Base-by-base conservation (phyloP, 306 rosid genomes). In the Carpinus viminea region DNA sequence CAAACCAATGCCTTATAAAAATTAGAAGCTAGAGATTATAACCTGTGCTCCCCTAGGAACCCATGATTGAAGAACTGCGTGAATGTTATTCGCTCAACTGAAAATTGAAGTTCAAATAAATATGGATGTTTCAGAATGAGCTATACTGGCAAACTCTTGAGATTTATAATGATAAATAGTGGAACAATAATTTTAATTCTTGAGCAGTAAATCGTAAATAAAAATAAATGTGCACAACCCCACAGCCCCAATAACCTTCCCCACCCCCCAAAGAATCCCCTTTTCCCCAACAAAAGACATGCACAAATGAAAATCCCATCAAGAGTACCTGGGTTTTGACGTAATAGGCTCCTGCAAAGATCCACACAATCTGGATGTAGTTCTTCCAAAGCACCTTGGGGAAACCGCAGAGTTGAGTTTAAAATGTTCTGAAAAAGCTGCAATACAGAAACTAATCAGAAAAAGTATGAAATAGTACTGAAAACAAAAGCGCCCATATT, bases 381-480 rank as follows among this genome's bases (percentile, higher is more conserved):
- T 84, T 81, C 88, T 76, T 83, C 82, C 72, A 96, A 78, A 68
- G 87, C 87, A 85, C 79, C 93, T 64, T 78, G 78, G 8, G 99
- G 99, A 87, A 96, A 96, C 76, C 13, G 73, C 74, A 90, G 86
- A 11, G 87, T 93, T 34, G 93, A 91, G 80, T 86, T 64, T 83
- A 91, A 78, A 82, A 96, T 79, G 84, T 96, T 96, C 83, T 87
- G 89, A 80, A 93, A 96, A 85, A 96, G 99, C 99, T 96, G 90
- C 68, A 91, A 52, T 47, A 24, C 55, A 75, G 81, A 84, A 72
- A 72, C 17, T 5, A 75, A 79, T 70, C 66, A 80, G 84, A 64
- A 81, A 18, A 59, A 46, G 57, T 26, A 77, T 21, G 52, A 60
- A 68, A 43, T 68, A 68, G 64, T 34, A 53, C 60, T 28, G 62